These are phyloP conservation scores for Elongisporangium prolatum DNA, from an alignment of 352 stramenopile species.

Conservation along the genomic window DNA sequence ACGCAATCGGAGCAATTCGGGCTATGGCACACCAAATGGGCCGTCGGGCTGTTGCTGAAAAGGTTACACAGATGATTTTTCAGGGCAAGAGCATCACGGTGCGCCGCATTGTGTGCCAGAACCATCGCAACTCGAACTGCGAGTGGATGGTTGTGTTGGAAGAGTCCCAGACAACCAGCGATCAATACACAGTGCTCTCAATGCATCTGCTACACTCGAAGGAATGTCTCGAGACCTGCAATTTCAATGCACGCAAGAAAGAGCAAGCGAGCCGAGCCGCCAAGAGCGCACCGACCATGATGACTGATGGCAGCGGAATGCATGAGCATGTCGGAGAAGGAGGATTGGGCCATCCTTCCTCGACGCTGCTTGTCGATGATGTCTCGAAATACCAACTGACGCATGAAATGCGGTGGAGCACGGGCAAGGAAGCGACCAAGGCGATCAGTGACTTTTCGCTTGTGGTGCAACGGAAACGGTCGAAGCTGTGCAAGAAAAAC, in stretches of 20 bases:
- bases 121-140: slow-evolving; percentile 72
- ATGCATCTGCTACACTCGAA: slow-evolving; percentile 61
- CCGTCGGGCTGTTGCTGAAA: slow-evolving; percentile 48
- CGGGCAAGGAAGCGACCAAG: slow-evolving; percentile 72
- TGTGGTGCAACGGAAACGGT: slow-evolving; percentile 75
- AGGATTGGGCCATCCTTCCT: slow-evolving; percentile 15
- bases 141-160: slow-evolving; percentile 60
- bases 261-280: slow-evolving; percentile 4
- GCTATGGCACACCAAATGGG: slow-evolving; percentile 51
- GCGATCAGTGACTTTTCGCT: slow-evolving; percentile 74
- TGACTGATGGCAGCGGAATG: slow-evolving; percentile 5
- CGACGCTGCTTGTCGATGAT: slow-evolving; percentile 51
- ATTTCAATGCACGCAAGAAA: slow-evolving; percentile 65
- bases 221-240: slow-evolving; percentile 72
- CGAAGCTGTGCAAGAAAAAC: slow-evolving; percentile 76
- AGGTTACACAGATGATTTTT: slow-evolving; percentile 35
- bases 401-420: slow-evolving; percentile 78
- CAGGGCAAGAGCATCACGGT: slow-evolving; percentile 39
- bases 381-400: slow-evolving; percentile 64
- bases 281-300: slow-evolving; percentile 1
- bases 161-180: slow-evolving; percentile 26
- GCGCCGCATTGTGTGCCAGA: slow-evolving; percentile 59
- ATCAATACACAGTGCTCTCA: slow-evolving; percentile 49
- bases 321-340: not conserved
- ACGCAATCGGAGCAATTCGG: slow-evolving; percentile 44